phyloP scores from a whole-genome alignment of 805 yeast genomes.

The Wickerhamomyces chaumierensis region DNA sequence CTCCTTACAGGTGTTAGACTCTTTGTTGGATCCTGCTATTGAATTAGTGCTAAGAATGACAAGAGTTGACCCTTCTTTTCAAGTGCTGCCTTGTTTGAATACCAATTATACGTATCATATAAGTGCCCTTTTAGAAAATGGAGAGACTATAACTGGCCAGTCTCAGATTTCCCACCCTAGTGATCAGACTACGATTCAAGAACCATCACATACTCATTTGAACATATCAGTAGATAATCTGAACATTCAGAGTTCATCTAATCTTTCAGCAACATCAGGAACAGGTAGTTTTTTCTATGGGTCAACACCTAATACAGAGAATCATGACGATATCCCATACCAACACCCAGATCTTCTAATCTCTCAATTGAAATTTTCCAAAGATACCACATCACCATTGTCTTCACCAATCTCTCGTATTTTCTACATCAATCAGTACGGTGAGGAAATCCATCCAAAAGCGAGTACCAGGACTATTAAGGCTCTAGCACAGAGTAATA shows the following conservation, averaged over 20 bases:
- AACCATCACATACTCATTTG: background rate
- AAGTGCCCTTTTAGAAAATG: constrained; percentile 61
- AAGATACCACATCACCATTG: constrained; percentile 48
- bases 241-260: constrained; percentile 1
- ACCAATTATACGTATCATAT: constrained; percentile 82
- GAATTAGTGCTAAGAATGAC: constrained; percentile 62
- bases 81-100: constrained; percentile 72
- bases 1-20: constrained; percentile 73
- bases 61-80: constrained; percentile 36
- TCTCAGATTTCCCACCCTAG: constrained; percentile 88
- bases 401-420: constrained; percentile 63
- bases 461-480: constrained; percentile 54
- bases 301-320: background rate
- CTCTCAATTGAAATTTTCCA: constrained; percentile 67
- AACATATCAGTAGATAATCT: background rate
- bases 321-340: constrained; percentile 49
- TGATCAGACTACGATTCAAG: constrained; percentile 9
- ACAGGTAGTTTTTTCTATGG: background rate
- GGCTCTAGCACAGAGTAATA: constrained; percentile 36
- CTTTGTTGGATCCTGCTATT: constrained; percentile 70
- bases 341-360: constrained; percentile 68
- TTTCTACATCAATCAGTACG: constrained; percentile 76
- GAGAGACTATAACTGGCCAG: constrained; percentile 75
- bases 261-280: constrained; percentile 4
- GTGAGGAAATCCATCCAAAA: constrained; percentile 71